phyloP scores from a whole-genome alignment of 805 yeast species.

The Suhomyces sp. region DNA sequence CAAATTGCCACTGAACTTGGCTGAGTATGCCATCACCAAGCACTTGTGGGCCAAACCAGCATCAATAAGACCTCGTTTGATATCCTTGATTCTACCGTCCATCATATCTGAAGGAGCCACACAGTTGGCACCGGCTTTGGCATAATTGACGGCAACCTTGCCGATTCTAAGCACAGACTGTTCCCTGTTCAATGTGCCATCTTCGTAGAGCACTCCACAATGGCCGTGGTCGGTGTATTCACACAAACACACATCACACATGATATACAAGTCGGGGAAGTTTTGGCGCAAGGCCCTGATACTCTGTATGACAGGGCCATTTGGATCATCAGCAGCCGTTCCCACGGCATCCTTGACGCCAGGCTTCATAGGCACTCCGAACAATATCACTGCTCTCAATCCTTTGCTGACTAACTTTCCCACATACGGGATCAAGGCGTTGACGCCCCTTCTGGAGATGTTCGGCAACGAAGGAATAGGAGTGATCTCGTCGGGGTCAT shows the following conservation, averaged over 20 bases:
- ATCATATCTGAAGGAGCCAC: slow-evolving; percentile 98
- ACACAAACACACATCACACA: slow-evolving; percentile 95
- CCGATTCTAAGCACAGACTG: slow-evolving; percentile 78
- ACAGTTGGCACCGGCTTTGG: slow-evolving; percentile 91
- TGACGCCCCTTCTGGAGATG: slow-evolving; percentile 83
- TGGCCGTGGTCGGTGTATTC: slow-evolving; percentile 98
- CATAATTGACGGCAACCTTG: slow-evolving; percentile 92
- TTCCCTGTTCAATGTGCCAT: slow-evolving; percentile 78
- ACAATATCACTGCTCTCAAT: slow-evolving; percentile 76
- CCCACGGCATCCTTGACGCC: slow-evolving; percentile 80
- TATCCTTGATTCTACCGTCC: slow-evolving; percentile 89
- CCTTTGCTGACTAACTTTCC: slow-evolving; percentile 73
- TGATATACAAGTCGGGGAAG: slow-evolving; percentile 81
- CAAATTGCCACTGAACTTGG: slow-evolving; percentile 85
- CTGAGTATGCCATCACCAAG: slow-evolving; percentile 89
- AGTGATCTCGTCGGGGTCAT: slow-evolving; percentile 74
- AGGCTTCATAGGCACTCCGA: slow-evolving; percentile 82
- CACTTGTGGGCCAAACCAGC: slow-evolving; percentile 83
- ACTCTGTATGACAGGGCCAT: slow-evolving; percentile 88
- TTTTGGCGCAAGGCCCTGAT: slow-evolving; percentile 58
- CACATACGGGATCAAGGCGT: slow-evolving; percentile 72
- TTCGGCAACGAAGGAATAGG: slow-evolving; percentile 78
- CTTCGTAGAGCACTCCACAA: slow-evolving; percentile 87
- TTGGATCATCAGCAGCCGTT: slow-evolving; percentile 90
- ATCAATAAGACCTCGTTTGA: slow-evolving; percentile 77